Conservation (phyloP, 1,284 basidiomycete species). For the Sanghuangporus baumii region DNA sequence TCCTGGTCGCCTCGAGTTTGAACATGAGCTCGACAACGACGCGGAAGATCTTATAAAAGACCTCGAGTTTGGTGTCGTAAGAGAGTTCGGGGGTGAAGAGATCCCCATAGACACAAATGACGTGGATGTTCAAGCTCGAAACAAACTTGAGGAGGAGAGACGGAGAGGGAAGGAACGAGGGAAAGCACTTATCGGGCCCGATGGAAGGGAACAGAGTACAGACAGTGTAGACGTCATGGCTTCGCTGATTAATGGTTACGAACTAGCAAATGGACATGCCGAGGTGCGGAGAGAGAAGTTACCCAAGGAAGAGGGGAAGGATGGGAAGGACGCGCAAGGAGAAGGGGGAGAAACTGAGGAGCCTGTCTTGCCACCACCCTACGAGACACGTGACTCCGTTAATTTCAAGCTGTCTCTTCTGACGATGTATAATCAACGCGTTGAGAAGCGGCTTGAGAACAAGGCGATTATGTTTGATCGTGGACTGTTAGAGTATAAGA, state of each 20-base stretch:
- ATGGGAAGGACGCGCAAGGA: slow-evolving; percentile 39
- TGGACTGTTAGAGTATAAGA: slow-evolving; percentile 90
- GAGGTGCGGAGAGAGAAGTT: slow-evolving; percentile 23
- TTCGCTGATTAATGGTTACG: slow-evolving; percentile 16
- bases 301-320: slow-evolving; percentile 45
- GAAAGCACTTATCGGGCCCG: slow-evolving; percentile 21
- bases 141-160: slow-evolving; percentile 62
- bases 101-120: slow-evolving; percentile 73
- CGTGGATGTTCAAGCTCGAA: slow-evolving; percentile 59
- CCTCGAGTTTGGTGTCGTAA: slow-evolving; percentile 89
- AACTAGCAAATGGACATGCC: slow-evolving; percentile 15
- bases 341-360: slow-evolving; percentile 54
- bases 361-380: slow-evolving; percentile 62
- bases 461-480: slow-evolving; percentile 94
- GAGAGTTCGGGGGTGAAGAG: slow-evolving; percentile 81
- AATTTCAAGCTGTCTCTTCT: slow-evolving; percentile 86
- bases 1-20: slow-evolving; percentile 95
- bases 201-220: slow-evolving; percentile 18
- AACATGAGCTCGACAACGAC: slow-evolving; percentile 94
- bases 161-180: slow-evolving; percentile 43
- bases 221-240: slow-evolving; percentile 20
- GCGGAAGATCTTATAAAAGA: slow-evolving; percentile 96
- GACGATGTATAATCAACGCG: slow-evolving; percentile 88
- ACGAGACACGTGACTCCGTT: slow-evolving; percentile 87
- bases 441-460: slow-evolving; percentile 83